These are phyloP conservation scores for Solanum bulbocastanum DNA, from an alignment of 257 asterid species.

Conservation along the genomic window DNA sequence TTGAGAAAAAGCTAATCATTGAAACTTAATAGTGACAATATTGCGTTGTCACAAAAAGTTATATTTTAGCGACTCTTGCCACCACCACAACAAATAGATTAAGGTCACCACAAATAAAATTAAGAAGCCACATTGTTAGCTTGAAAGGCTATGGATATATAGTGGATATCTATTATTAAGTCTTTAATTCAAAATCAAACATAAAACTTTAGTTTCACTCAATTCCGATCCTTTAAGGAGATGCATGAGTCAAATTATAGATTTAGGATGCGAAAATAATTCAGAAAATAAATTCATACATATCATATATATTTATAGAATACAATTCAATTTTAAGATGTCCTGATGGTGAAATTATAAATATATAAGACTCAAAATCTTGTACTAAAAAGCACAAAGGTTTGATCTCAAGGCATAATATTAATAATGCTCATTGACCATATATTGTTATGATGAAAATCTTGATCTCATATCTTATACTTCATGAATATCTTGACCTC, in stretches of 20 bases:
- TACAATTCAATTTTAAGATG: not conserved
- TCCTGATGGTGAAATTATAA: not conserved
- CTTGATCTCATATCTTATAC: not conserved
- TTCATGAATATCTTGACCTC: not conserved
- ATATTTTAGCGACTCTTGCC: not conserved
- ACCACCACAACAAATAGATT: not conserved
- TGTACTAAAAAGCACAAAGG: not conserved
- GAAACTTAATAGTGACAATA: not conserved
- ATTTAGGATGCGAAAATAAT: not conserved
- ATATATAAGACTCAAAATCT: not conserved
- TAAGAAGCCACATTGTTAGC: not conserved
- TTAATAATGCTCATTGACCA: not conserved
- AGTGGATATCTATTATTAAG: not conserved
- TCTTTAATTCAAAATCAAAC: not conserved
- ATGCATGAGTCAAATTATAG: not conserved
- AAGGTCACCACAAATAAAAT: not conserved
- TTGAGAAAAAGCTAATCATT: not conserved
- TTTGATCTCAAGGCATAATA: not conserved
- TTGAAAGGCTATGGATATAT: not conserved
- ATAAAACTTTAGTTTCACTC: not conserved
- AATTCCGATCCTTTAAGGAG: not conserved
- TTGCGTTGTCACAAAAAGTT: not conserved
- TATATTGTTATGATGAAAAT: not conserved
- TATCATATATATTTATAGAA: not conserved
- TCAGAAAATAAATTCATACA: not conserved